Evolutionary conservation across 352 stramenopile genomes (phyloP), one percentile per base, ranked within the genome.

Genomic region (Phytophthora sansomeana): DNA sequence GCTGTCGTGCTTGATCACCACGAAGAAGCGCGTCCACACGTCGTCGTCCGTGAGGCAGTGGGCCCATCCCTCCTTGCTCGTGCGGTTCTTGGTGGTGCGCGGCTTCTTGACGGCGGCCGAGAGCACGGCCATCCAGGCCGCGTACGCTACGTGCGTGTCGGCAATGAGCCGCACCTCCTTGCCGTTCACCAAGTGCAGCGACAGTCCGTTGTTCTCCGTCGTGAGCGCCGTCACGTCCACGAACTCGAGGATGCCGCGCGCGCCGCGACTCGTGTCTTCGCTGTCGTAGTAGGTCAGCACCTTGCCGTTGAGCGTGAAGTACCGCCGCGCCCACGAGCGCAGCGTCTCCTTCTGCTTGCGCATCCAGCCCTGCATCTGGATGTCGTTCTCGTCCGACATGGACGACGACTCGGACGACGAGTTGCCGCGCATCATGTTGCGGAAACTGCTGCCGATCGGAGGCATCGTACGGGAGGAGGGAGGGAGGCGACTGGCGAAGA

Each of bases 351-450:
- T 93, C 70, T 93, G 85, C 63, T 93, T 93, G 30, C 81, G 77
- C 85, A 93, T 93, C 85, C 85, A 93, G 29, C 85, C 85, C 58
- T 90, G 81, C 82, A 93, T 92, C 54, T 90, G 79, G 58, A 92
- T 79, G 47, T 90, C 83, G 54, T 71, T 87, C 54, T 92, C 83
- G 52, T 92, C 80, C 50, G 78, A 90, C 36, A 78, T 38, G 38
- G 63, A 64, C 26, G 81, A 90, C 58, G 78, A 78, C 48, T 82
- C 72, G 50, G 64, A 78, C 38, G 74, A 74, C 49, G 82, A 91
- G 70, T 83, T 87, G 28, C 80, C 82, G 53, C 82, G 80, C 78
- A 85, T 89, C 35, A 88, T 86, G 49, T 71, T 78, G 56, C 82
- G 82, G 58, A 91, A 79, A 56, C 77, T 85, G 62, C 62, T 77